phyloP scores from a whole-genome alignment of 108 stramenopile genomes.

The Nitzschia sp. region DNA sequence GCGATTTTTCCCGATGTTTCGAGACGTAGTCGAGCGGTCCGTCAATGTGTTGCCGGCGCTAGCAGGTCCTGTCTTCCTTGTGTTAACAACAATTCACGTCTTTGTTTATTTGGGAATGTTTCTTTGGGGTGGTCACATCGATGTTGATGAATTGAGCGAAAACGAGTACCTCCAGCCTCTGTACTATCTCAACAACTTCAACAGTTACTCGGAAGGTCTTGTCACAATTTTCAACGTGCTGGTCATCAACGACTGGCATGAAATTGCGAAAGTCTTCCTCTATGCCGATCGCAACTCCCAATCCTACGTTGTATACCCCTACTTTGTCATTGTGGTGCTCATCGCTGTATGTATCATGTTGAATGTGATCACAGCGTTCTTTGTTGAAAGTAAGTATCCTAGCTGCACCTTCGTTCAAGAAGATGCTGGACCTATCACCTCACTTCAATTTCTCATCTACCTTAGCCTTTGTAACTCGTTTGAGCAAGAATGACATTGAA shows the following conservation, averaged over 20 bases:
- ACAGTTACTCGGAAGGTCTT: conserved; percentile 45
- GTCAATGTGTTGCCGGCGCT: conserved; percentile 38
- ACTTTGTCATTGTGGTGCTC: conserved; percentile 45
- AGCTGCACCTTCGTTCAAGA: too few relatives aligned
- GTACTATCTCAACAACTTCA: conserved; percentile 71
- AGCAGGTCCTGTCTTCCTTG: conserved; percentile 40
- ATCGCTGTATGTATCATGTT: conserved; percentile 44
- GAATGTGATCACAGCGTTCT: conserved; percentile 59
- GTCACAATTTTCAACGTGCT: conserved; percentile 58
- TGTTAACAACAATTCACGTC: conserved; percentile 45
- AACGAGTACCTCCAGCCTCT: conserved; percentile 29
- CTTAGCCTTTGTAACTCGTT: conserved; percentile 41
- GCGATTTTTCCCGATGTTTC: conserved; percentile 49
- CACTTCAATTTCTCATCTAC: too few relatives aligned
- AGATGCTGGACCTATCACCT: too few relatives aligned
- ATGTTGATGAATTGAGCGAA: conserved; percentile 22
- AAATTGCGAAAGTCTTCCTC: conserved; percentile 53
- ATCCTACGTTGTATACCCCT: conserved; percentile 43
- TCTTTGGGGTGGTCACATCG: conserved; percentile 51
- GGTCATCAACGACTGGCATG: conserved; percentile 65
- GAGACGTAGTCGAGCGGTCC: conserved; percentile 48
- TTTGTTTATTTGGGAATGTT: conserved; percentile 55
- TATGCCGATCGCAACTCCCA: conserved; percentile 30
- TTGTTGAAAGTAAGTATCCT: conserved; percentile 44
- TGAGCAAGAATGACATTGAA: conserved; percentile 25